A percentile compares a stretch with the other conserved stretches of the same genome.
phyloP scores from a whole-genome alignment of 306 rosid species.

The Vicia faba region DNA sequence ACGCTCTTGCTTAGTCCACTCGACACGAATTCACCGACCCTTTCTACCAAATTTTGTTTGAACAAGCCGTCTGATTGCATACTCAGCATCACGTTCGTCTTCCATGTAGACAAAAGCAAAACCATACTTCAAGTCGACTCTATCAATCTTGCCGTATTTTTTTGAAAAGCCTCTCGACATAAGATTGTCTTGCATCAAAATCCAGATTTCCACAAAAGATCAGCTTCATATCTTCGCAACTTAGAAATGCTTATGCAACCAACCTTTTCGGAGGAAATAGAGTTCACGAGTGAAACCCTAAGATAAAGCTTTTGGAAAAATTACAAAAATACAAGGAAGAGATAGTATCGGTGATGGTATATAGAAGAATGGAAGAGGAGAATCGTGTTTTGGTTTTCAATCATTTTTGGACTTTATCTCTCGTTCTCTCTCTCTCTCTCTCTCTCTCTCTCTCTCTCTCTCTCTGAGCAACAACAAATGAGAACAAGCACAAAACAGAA shows the following conservation, averaged over 20 bases:
- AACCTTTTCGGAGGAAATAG: conserved; percentile 35
- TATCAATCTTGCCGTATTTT: conserved; percentile 82
- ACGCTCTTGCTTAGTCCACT: conserved; percentile 91
- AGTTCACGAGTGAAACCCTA: conserved; percentile 43
- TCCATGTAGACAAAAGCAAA: conserved; percentile 90
- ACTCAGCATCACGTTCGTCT: conserved; percentile 82
- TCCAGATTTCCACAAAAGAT: conserved; percentile 79
- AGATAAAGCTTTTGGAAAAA: conserved; percentile 20
- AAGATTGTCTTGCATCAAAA: conserved; percentile 76
- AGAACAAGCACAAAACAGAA: no score
- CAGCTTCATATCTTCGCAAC: conserved; percentile 62
- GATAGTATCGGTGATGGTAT: no score
- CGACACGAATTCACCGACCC: conserved; percentile 78
- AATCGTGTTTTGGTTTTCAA: no score
- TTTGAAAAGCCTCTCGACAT: conserved; percentile 74
- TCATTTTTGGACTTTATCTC: no score
- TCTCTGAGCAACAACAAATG: no score
- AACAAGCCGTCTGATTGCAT: conserved; percentile 85
- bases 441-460: no score
- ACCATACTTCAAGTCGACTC: conserved; percentile 84
- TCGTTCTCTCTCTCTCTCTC: no score
- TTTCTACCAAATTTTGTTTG: conserved; percentile 86
- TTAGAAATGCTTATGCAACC: conserved; percentile 7
- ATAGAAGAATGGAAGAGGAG: no score
- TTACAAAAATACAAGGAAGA: neutral